Base-by-base conservation (phyloP, 345 rosid species). In the Pugionium dolabratum region DNA sequence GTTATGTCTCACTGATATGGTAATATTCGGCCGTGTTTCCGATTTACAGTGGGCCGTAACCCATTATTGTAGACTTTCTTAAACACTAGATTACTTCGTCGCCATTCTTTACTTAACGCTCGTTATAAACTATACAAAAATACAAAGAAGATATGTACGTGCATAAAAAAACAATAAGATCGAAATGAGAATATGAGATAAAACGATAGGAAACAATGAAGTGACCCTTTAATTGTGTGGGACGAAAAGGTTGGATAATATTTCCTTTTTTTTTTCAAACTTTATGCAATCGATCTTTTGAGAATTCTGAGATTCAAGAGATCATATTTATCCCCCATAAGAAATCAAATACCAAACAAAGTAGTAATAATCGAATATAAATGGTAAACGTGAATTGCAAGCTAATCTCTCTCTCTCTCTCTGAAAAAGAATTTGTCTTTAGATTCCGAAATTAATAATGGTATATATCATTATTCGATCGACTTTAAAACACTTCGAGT, bases 301-400 rank as follows among this genome's bases (percentile, higher is more conserved):
- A 10, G 62, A 37, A 66, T 66, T 54, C 28, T 33, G 43, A 33
- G 43, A 64, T 41, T 41, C 37, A 18, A 18, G 18, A 18, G 18
- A 18, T 18, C 18, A 18, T 18, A 18, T 18, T 18, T 18, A 18
- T 18, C 70, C 28, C 28, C 52, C 32, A 43, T 43, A 54, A 54
- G 62, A 54, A 54, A 54, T 35, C 36, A 33, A 10, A 43, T 43
- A 65, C 9, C 52, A 40, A 64, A 6, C 0, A 49, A 49, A 62
- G 43, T 61, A 46, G 18, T 48, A 62, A 10, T 10, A 57, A 37
- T 9, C 34, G 28, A 41, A 59, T 43, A 59, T n/a, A 43, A n/a
- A 11, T 59, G 9, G 11, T 28, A 29, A 29, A 45, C 73, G 73
- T 69, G 39, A 51, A 51, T 34, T 1, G 45, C 59, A 69, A 69